Evolutionary conservation across 805 yeast species (phyloP), one percentile per base, ranked within the genome.

Genomic region (Wickerhamiella qilinensis): DNA sequence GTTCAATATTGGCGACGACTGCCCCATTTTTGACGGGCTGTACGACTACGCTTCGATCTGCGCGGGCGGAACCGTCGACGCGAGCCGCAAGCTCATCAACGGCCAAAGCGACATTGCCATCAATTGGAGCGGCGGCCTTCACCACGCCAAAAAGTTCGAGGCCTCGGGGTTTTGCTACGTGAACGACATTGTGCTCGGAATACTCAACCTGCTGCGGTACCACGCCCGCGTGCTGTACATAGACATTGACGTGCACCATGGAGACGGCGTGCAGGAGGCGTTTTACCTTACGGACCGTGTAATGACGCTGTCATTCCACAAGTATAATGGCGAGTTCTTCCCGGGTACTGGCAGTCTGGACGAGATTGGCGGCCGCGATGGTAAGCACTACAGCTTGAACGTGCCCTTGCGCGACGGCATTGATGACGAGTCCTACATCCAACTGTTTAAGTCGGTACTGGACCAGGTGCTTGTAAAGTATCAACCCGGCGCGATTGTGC

Each of bases 201-300:
- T 83, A 40, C 62, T 84, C 44, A 82, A 84, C 52, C 60, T 84
- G 47, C 63, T 85, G 49, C 64, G 94, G 43, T 77, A 76, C 53
- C 86, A 81, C 56, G 84, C 94, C 21, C 70, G 94, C 42, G 94
- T 84, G 8, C 58, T 84, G 33, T 84, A 84, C 55, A 80, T 84
- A 41, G 95, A 84, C 55, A 84, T 82, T 37, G 95, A 84, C 55
- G 77, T 84, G 19, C 95, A 84, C 55, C 95, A 84, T 54, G 95
- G 95, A 24, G 95, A 84, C 57, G 95, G 94, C 44, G 95, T 84
- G 3, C 93, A 85, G 56, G 94, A 85, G 57, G 94, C 94, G 1
- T 84, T 84, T 51, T 85, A 84, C 56, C 73, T 93, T 24, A 81
- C 94, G 1, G 94, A 85, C 57, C 63, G 94, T 33, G 95, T 84